A percentile compares a stretch with the other conserved stretches of the same genome.
Evolutionary conservation across 805 yeast species (phyloP).

Genomic region (Metschnikowia continentalis): DNA sequence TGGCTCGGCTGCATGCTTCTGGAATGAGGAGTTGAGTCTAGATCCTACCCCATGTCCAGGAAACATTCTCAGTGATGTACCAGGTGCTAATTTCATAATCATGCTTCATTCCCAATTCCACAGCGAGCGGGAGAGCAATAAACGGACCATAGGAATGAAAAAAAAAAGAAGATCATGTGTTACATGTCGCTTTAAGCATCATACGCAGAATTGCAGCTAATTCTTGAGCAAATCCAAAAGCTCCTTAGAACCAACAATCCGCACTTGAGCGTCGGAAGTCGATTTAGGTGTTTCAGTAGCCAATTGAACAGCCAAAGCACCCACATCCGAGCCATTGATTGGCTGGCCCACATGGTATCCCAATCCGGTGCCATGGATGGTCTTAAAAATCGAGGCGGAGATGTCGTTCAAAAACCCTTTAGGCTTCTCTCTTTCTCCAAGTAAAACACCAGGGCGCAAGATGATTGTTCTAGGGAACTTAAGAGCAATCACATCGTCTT

Average conservation of each 20-base stretch:
- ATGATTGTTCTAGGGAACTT: slow-evolving; percentile 70
- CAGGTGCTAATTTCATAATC: not conserved
- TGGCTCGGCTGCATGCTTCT: too few species aligned
- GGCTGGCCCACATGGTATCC: slow-evolving; percentile 30
- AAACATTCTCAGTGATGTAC: not conserved
- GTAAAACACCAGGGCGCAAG: slow-evolving; percentile 68
- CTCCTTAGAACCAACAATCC: slow-evolving; percentile 20
- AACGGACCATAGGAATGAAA: not conserved
- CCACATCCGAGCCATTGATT: slow-evolving; percentile 64
- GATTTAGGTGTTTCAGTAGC: slow-evolving; percentile 22
- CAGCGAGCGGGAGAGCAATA: not conserved
- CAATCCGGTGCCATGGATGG: slow-evolving; percentile 16
- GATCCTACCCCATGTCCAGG: not conserved
- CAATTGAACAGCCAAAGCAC: slow-evolving; percentile 46
- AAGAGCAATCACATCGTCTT: slow-evolving; percentile 58
- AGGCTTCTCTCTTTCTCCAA: slow-evolving; percentile 54
- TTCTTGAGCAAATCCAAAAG: slow-evolving; percentile 10
- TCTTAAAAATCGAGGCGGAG: slow-evolving; percentile 28
- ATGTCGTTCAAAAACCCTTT: slow-evolving; percentile 22
- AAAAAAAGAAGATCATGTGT: not conserved
- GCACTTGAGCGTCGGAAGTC: slow-evolving; percentile 20
- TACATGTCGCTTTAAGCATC: not conserved
- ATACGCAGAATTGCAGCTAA: not conserved
- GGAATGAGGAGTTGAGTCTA: not conserved
- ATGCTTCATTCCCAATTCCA: not conserved